Evolutionary conservation across 345 rosid species (phyloP).

Genomic region (Citrus australasica): DNA sequence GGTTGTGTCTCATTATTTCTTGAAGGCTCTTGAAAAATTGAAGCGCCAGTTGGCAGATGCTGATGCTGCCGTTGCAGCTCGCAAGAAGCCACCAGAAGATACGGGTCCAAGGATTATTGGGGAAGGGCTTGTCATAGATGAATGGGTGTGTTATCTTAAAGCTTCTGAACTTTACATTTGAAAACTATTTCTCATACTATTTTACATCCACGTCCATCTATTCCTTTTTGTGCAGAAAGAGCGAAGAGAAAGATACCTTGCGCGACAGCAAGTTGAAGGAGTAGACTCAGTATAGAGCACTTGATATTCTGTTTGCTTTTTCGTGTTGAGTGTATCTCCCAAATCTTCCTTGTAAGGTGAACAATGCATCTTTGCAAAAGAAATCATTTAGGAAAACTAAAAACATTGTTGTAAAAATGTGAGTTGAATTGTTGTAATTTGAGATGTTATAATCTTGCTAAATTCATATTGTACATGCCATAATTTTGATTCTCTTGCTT

Average conservation of each 20-base stretch:
- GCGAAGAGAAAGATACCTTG: slow-evolving; percentile 93
- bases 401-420: slow-evolving; percentile 12
- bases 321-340: slow-evolving; percentile 16
- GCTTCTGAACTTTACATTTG: neutral
- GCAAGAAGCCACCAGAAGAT: slow-evolving; percentile 83
- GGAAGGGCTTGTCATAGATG: slow-evolving; percentile 99
- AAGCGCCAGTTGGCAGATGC: slow-evolving; percentile 88
- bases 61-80: slow-evolving; percentile 77
- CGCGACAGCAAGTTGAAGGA: slow-evolving; percentile 79
- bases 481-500: slow-evolving; percentile 6
- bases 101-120: slow-evolving; percentile 81
- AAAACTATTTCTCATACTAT: neutral
- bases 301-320: neutral
- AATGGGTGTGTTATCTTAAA: slow-evolving; percentile 68
- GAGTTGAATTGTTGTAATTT: slow-evolving; percentile 24
- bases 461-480: slow-evolving; percentile 10
- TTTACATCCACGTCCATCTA: neutral
- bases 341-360: slow-evolving; percentile 21
- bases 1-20: neutral
- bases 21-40: slow-evolving; percentile 75
- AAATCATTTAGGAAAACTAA: slow-evolving; percentile 25
- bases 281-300: slow-evolving; percentile 58
- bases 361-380: neutral
- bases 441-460: slow-evolving; percentile 8
- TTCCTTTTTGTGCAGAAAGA: slow-evolving; percentile 58